Percentiles rank a stretch among this genome's conserved stretches.
These are phyloP conservation scores for Leonotis leonurus DNA, from an alignment of 257 asterid genomes.

Conservation along the genomic window DNA sequence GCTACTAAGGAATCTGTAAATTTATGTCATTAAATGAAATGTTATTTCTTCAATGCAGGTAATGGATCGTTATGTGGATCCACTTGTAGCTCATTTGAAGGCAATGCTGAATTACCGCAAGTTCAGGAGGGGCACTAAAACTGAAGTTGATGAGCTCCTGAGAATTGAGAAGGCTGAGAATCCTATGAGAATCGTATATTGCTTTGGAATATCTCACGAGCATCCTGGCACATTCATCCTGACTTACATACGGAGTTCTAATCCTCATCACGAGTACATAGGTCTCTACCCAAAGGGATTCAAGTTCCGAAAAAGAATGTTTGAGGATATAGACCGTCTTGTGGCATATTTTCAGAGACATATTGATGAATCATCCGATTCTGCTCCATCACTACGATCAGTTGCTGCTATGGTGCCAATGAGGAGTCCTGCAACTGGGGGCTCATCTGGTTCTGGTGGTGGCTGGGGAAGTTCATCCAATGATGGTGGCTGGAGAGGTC, in stretches of 20 bases:
- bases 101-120: constrained; percentile 87
- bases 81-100: constrained; percentile 82
- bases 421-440: constrained; percentile 81
- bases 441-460: constrained; percentile 58
- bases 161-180: constrained; percentile 68
- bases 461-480: constrained; percentile 68
- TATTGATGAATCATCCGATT: constrained; percentile 71
- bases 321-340: constrained; percentile 80
- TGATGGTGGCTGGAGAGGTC: constrained; percentile 68
- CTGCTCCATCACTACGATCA: constrained; percentile 67
- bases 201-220: constrained; percentile 91
- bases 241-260: constrained; percentile 81
- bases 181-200: constrained; percentile 84
- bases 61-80: constrained; percentile 98
- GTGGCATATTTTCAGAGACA: constrained; percentile 90
- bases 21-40: too few species aligned
- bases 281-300: constrained; percentile 91
- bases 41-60: too few species aligned
- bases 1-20: too few species aligned
- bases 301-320: constrained; percentile 84
- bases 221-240: constrained; percentile 96
- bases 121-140: constrained; percentile 73
- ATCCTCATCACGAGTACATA: constrained; percentile 93
- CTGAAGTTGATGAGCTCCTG: constrained; percentile 83
- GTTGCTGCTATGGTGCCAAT: constrained; percentile 93